These are phyloP conservation scores for Neurospora sp. DNA, from an alignment of 495 filamentous ascomycete genomes.

Conservation along the genomic window DNA sequence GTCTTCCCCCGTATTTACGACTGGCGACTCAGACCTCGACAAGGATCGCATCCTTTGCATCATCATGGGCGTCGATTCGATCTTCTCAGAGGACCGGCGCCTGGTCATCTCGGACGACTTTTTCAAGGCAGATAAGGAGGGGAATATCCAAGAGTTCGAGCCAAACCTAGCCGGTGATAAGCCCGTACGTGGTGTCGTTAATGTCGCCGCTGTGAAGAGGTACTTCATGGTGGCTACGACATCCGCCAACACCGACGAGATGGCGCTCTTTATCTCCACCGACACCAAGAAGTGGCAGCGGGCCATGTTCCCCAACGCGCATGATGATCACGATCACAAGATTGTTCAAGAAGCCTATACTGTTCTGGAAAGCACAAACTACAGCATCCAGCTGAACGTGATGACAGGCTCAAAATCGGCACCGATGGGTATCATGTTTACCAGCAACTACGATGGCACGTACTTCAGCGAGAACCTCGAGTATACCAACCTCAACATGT, in stretches of 20 bases:
- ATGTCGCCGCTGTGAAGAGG: conserved; percentile 68
- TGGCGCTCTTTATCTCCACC: conserved; percentile 72
- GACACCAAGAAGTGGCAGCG: conserved; percentile 81
- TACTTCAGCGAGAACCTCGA: conserved; percentile 87
- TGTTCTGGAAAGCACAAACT: conserved; percentile 86
- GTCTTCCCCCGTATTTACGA: conserved; percentile 60
- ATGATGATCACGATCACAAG: conserved; percentile 47
- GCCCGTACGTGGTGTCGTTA: conserved; percentile 63
- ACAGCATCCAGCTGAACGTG: conserved; percentile 95
- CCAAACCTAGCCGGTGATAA: conserved; percentile 62
- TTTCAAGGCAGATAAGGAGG: conserved; percentile 44
- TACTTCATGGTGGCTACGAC: conserved; percentile 76
- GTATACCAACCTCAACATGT: conserved; percentile 70
- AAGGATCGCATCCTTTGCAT: conserved; percentile 70
- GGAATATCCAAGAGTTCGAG: conserved; percentile 50
- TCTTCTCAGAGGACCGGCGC: conserved; percentile 53
- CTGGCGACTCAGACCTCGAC: conserved; percentile 46
- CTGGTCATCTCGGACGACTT: conserved; percentile 71
- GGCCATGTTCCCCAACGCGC: conserved; percentile 60
- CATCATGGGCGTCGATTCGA: conserved; percentile 51
- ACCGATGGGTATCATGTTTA: conserved; percentile 78
- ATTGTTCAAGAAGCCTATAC: conserved; percentile 85
- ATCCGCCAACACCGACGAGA: conserved; percentile 70
- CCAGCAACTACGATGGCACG: conserved; percentile 92
- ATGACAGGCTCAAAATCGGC: conserved; percentile 50